Percentiles rank a stretch among this genome's conserved stretches.
These are phyloP conservation scores for Apostasia ramifera DNA, from an alignment of 106 monocot species.

Conservation along the genomic window DNA sequence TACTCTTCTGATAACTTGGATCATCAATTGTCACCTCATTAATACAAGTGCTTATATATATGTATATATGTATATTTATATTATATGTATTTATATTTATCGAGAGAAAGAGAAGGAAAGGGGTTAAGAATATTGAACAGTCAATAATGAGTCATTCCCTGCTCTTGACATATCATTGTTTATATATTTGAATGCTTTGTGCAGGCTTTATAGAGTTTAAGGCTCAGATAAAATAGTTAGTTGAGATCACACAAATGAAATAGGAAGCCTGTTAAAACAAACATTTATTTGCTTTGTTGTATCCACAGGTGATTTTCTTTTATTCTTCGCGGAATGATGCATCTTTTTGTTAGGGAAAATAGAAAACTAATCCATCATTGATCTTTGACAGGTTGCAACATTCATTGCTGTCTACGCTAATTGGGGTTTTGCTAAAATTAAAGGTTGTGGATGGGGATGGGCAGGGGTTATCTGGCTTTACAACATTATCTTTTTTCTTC, in stretches of 20 bases:
- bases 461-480: slow-evolving; percentile 94
- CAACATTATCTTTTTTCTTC: slow-evolving; percentile 69
- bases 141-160: no score
- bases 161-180: no score
- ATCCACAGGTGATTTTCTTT: neutral
- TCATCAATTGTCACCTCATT: no score
- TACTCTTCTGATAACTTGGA: no score
- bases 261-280: neutral
- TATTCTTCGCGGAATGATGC: neutral
- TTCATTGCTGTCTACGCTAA: slow-evolving; percentile 86
- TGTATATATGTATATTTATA: no score
- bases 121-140: no score
- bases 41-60: no score
- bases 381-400: slow-evolving; percentile 65
- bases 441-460: slow-evolving; percentile 97
- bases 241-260: neutral
- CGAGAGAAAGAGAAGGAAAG: no score
- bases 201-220: no score
- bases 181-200: no score
- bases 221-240: neutral
- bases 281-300: neutral
- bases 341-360: neutral
- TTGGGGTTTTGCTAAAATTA: slow-evolving; percentile 88
- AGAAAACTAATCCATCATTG: neutral
- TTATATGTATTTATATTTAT: no score